phyloP scores from a whole-genome alignment of 169 alveolate species.

The Cardiosporidium cionae region DNA sequence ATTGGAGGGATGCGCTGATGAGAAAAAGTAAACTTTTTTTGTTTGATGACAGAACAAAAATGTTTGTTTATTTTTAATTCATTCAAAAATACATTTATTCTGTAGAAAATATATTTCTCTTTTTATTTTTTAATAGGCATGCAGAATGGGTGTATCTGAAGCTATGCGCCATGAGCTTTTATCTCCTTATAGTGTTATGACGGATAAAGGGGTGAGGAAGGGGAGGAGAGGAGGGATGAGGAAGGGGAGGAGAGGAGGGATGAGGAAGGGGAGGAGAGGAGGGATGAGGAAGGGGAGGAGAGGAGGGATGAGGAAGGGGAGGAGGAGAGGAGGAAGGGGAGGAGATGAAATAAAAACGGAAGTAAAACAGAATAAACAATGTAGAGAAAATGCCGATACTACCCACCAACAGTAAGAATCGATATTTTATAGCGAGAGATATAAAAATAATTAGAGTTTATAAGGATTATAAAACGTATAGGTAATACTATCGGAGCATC shows the following conservation, averaged over 20 bases:
- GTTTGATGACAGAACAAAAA: no score
- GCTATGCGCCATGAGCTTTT: slow-evolving; percentile 89
- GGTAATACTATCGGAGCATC: not conserved
- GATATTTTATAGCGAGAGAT: not conserved
- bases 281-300: not conserved
- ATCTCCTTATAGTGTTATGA: slow-evolving; percentile 79
- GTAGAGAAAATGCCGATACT: not conserved
- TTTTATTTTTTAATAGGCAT: no score
- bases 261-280: not conserved
- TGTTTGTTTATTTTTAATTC: no score
- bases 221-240: not conserved
- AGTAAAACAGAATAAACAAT: not conserved
- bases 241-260: not conserved
- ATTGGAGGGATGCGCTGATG: no score
- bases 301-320: not conserved
- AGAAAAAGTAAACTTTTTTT: no score
- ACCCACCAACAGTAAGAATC: not conserved
- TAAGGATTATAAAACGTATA: not conserved
- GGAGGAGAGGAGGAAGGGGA: not conserved
- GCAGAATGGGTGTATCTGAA: slow-evolving; percentile 84
- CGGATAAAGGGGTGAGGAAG: not conserved
- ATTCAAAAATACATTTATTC: no score
- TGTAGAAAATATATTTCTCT: no score
- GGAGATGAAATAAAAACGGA: not conserved
- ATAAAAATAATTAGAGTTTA: not conserved